phyloP scores from a whole-genome alignment of 2,329 filamentous ascomycete genomes.

The Ceratocystis eucalypticola region DNA sequence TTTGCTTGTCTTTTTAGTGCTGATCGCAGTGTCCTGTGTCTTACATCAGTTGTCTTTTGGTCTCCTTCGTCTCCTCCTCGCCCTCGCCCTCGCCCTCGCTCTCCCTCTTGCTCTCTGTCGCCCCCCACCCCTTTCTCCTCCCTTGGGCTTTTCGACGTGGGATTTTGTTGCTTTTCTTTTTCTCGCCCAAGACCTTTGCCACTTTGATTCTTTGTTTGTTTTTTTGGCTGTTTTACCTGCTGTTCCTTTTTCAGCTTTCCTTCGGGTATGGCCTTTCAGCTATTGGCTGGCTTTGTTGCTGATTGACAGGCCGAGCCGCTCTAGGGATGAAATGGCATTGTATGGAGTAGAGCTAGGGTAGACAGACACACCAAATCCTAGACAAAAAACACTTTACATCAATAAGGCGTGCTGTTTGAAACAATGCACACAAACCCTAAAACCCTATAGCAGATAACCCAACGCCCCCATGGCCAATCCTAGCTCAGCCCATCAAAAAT shows the following conservation, averaged over 20 bases:
- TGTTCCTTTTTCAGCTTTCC: background rate
- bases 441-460: background rate
- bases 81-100: background rate
- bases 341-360: background rate
- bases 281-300: background rate
- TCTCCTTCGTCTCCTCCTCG: no score
- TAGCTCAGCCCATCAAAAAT: no score
- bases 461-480: no score
- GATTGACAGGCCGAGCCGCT: conserved; percentile 1
- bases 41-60: background rate
- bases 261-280: background rate
- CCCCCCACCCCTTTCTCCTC: background rate
- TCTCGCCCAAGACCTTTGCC: background rate
- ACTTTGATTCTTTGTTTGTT: background rate
- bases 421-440: background rate
- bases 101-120: background rate
- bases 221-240: background rate
- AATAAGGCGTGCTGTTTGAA: no score
- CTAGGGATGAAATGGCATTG: background rate
- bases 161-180: background rate
- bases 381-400: background rate
- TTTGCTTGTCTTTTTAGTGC: background rate
- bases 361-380: background rate
- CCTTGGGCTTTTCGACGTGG: background rate
- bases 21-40: background rate